Evolutionary conservation across 2,329 filamentous ascomycete genomes (phyloP).

Genomic region (Fusarium sp.): DNA sequence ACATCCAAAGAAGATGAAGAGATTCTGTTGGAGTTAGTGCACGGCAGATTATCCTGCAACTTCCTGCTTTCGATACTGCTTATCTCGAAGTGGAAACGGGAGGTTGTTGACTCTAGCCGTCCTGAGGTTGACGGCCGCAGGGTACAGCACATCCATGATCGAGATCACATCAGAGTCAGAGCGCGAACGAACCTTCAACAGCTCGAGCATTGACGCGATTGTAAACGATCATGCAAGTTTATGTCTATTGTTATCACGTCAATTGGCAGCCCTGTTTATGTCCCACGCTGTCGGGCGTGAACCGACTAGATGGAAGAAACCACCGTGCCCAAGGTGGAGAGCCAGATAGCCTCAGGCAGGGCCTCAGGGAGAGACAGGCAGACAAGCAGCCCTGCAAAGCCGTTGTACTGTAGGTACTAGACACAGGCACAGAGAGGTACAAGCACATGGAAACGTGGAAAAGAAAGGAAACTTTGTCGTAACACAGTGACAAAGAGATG

Average conservation of each 20-base stretch:
- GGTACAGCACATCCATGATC: conserved; percentile 26
- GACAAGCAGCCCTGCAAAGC: too few relatives aligned
- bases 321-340: conserved; percentile 26
- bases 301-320: conserved; percentile 7
- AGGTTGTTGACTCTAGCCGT: conserved; percentile 33
- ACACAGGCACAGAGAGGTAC: background rate
- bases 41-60: conserved; percentile 32
- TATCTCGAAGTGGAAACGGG: conserved; percentile 42
- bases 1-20: conserved; percentile 35
- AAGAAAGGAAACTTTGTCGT: conserved; percentile 17
- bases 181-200: conserved; percentile 6
- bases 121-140: conserved; percentile 48
- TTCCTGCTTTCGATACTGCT: conserved; percentile 36
- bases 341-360: conserved; percentile 10
- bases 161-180: conserved; percentile 14
- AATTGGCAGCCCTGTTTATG: conserved; percentile 23
- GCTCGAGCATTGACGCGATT: conserved; percentile 27
- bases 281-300: conserved; percentile 19
- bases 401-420: too few relatives aligned
- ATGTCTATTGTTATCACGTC: conserved; percentile 12
- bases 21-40: conserved; percentile 36
- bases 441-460: conserved; percentile 10
- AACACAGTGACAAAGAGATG: conserved; percentile 35
- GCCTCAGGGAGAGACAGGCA: background rate
- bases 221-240: conserved; percentile 29